Evolutionary conservation across 345 rosid genomes (phyloP), one percentile per base, ranked within the genome.

Genomic region (Microcos paniculata): DNA sequence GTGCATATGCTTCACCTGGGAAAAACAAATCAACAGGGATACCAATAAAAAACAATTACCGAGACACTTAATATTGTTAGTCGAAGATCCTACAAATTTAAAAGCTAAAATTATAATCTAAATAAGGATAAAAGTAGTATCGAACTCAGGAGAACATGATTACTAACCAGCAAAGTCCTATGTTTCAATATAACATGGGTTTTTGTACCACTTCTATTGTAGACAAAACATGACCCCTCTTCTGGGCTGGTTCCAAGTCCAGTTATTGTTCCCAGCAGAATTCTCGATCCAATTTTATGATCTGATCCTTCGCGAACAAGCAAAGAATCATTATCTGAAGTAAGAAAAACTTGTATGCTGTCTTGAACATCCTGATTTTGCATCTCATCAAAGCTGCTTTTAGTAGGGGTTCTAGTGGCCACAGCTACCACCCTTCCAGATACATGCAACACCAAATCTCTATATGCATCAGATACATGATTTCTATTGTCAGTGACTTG

Each of bases 1-100:
- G 80, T 95, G 94, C 91, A 95, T 76, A 84, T 93, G 98, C 87
- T 93, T 93, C 76, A 95, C 99, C 99, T 95, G 87, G 74, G 72
- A 73, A 70, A 3, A 53, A 62, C 18, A 53, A 70, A 30, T 1
- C 40, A 28, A 66, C 73, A 72, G 75, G 71, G 68, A 59, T 49
- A 40, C 52, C 11, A 35, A 75, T 45, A 18, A 67, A 49, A 42
- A 24, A 35, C 26, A 28, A 26, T 26, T 45, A n/a, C n/a, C n/a
- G n/a, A n/a, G n/a, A n/a, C 40, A 35, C 40, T 7, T n/a, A 38
- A 24, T 31, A 71, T 38, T 35, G 31, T 71, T 24, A 13, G 35
- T 43, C 31, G 12, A 15, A 46, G 19, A 67, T 67, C 23, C 64
- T n/a, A 71, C 19, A 53, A 53, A 16, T 13, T 53, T 2, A 57